Evolutionary conservation across 192 early-diverging fungal species (phyloP).

Genomic region (Coemansia sp.): DNA sequence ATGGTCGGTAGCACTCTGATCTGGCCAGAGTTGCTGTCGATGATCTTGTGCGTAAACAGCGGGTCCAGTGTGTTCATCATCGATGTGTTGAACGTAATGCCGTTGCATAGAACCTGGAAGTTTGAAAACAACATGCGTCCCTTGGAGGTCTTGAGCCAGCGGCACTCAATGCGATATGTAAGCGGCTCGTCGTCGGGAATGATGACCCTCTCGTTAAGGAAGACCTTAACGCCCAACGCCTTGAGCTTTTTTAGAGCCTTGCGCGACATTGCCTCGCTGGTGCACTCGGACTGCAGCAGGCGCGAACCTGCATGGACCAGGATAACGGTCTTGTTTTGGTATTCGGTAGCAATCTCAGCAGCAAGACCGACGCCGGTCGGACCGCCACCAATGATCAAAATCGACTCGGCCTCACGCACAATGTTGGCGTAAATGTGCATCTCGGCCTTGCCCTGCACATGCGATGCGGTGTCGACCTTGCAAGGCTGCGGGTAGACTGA

Average conservation of each 20-base stretch:
- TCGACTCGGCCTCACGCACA: slow-evolving; percentile 59
- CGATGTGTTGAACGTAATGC: slow-evolving; percentile 69
- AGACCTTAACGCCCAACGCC: slow-evolving; percentile 53
- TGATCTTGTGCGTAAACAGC: slow-evolving; percentile 35
- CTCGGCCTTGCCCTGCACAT: slow-evolving; percentile 42
- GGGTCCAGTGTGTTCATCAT: slow-evolving; percentile 60
- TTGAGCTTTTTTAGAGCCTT: slow-evolving; percentile 57
- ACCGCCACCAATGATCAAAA: slow-evolving; percentile 74
- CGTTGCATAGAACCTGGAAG: slow-evolving; percentile 71
- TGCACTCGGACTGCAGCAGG: slow-evolving; percentile 41
- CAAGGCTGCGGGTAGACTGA: slow-evolving; percentile 53
- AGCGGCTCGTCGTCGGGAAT: slow-evolving; percentile 64
- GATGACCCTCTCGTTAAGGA: slow-evolving; percentile 61
- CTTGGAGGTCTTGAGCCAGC: slow-evolving; percentile 54
- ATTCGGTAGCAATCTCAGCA: slow-evolving; percentile 61
- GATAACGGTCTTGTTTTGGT: slow-evolving; percentile 37
- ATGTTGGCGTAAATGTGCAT: slow-evolving; percentile 43
- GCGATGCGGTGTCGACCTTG: slow-evolving; percentile 45
- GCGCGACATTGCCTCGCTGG: slow-evolving; percentile 52
- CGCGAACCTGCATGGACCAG: slow-evolving; percentile 41
- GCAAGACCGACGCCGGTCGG: slow-evolving; percentile 78
- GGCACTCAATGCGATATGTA: slow-evolving; percentile 25
- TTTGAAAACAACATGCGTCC: slow-evolving; percentile 47
- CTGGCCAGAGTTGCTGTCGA: slow-evolving; percentile 59
- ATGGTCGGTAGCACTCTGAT: slow-evolving; percentile 70